Evolutionary conservation across 169 alveolate species (phyloP).

Genomic region (Cystoisospora suis): DNA sequence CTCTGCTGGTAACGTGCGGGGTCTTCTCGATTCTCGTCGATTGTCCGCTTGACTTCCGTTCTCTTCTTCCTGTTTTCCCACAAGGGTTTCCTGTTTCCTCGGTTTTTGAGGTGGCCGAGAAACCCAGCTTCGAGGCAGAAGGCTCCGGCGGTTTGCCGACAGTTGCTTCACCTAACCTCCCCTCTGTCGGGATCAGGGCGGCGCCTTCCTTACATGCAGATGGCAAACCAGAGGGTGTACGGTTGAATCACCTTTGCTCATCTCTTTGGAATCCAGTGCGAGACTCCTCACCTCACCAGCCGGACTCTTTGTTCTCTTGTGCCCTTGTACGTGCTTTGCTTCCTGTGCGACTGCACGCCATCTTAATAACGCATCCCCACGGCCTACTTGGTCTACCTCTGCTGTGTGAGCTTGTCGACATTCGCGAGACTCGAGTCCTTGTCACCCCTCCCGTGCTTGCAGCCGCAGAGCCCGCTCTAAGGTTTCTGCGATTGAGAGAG

Average conservation of each 20-base stretch:
- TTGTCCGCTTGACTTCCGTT: slow-evolving; percentile 19
- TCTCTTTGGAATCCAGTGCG: too few species aligned
- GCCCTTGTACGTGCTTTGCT: slow-evolving; percentile 9
- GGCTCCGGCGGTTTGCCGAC: too few species aligned
- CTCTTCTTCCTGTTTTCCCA: not conserved
- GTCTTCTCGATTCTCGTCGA: not conserved
- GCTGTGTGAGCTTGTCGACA: slow-evolving; percentile 41
- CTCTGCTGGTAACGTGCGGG: not conserved
- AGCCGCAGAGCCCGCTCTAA: slow-evolving; percentile 11
- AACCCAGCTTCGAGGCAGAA: too few species aligned
- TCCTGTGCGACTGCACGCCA: slow-evolving; percentile 27
- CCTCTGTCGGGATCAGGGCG: too few species aligned
- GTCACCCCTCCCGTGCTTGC: slow-evolving; percentile 46
- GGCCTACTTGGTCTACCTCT: slow-evolving; percentile 51
- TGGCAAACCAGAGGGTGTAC: too few species aligned
- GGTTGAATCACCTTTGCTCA: too few species aligned
- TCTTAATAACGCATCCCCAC: slow-evolving; percentile 44
- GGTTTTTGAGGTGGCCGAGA: too few species aligned
- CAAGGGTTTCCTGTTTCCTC: not conserved
- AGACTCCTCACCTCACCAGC: too few species aligned
- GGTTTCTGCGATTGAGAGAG: slow-evolving; percentile 34
- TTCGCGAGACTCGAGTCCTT: slow-evolving; percentile 33
- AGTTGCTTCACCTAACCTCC: too few species aligned
- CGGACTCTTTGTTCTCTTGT: not conserved
- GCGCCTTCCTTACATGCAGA: too few species aligned